phyloP scores from a whole-genome alignment of 2,329 filamentous ascomycete genomes.

The Exophiala calicioides region DNA sequence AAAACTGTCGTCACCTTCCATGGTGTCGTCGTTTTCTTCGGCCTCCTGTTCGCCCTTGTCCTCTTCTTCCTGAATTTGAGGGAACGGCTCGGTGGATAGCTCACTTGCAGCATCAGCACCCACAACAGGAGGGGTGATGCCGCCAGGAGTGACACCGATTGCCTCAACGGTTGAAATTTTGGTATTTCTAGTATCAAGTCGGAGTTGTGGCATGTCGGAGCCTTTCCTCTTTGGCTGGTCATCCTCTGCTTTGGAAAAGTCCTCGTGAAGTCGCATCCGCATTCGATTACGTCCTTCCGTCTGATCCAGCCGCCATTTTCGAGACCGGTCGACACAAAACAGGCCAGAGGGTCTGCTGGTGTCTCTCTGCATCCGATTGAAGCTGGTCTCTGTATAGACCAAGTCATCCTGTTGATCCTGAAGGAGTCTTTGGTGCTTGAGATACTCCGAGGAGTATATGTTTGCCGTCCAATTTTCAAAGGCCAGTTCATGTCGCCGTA shows the following conservation, averaged over 20 bases:
- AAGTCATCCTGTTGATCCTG: slow-evolving; percentile 95
- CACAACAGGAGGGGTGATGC: slow-evolving; percentile 19
- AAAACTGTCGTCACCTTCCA: slow-evolving; percentile 79
- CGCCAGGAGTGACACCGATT: slow-evolving; percentile 39
- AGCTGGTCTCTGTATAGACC: slow-evolving; percentile 71
- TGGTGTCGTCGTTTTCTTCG: slow-evolving; percentile 40
- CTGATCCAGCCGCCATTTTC: slow-evolving; percentile 90
- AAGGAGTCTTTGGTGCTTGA: slow-evolving; percentile 82
- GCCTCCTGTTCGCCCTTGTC: slow-evolving; percentile 27
- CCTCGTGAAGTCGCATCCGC: slow-evolving; percentile 82
- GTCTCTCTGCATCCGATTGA: slow-evolving; percentile 76
- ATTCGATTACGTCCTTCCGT: slow-evolving; percentile 96
- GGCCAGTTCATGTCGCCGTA: slow-evolving; percentile 80
- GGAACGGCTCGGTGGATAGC: slow-evolving; percentile 34
- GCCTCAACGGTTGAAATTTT: slow-evolving; percentile 45
- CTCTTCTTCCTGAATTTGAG: slow-evolving; percentile 34
- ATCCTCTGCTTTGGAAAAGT: slow-evolving; percentile 53
- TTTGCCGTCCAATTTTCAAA: slow-evolving; percentile 93
- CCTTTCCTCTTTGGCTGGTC: slow-evolving; percentile 73
- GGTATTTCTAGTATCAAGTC: slow-evolving; percentile 48
- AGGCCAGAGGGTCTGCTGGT: slow-evolving; percentile 78
- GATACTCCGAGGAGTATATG: slow-evolving; percentile 86
- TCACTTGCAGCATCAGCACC: too few species aligned
- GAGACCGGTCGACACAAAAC: slow-evolving; percentile 64
- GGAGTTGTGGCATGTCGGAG: slow-evolving; percentile 53